A percentile compares a stretch with the other conserved stretches of the same genome.
Evolutionary conservation across 768 basidiomycete genomes (phyloP).

Genomic region (Agrocybe praecox): DNA sequence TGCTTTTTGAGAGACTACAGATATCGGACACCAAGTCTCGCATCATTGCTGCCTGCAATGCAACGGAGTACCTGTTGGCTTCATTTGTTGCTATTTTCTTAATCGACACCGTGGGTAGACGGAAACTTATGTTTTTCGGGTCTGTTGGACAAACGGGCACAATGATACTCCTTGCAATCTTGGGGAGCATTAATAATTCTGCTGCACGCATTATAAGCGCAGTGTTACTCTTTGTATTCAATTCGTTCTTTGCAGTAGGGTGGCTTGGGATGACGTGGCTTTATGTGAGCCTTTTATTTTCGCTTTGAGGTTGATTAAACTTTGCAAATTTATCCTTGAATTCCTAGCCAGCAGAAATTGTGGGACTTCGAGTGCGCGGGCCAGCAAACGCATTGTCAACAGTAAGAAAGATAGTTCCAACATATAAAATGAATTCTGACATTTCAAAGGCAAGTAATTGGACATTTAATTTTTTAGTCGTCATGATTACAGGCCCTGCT

Average conservation of each 20-base stretch:
- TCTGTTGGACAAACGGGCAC: slow-evolving; percentile 59
- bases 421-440: not conserved
- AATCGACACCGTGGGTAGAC: slow-evolving; percentile 74
- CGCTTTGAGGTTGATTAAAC: not conserved
- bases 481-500: slow-evolving; percentile 63
- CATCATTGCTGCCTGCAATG: slow-evolving; percentile 67
- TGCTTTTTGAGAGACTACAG: slow-evolving; percentile 61
- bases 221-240: slow-evolving; percentile 68
- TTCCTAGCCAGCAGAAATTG: slow-evolving; percentile 63
- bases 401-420: slow-evolving; percentile 19
- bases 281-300: slow-evolving; percentile 43
- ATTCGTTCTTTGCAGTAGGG: slow-evolving; percentile 69
- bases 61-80: slow-evolving; percentile 72
- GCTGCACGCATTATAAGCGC: slow-evolving; percentile 54
- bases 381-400: slow-evolving; percentile 68
- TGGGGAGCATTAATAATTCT: slow-evolving; percentile 52
- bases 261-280: slow-evolving; percentile 78
- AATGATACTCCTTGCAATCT: slow-evolving; percentile 61
- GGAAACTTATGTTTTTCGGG: slow-evolving; percentile 72
- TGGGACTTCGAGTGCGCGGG: slow-evolving; percentile 60
- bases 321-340: too few relatives aligned
- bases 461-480: slow-evolving; percentile 63
- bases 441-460: slow-evolving; percentile 41
- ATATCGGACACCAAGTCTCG: slow-evolving; percentile 58
- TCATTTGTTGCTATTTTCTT: slow-evolving; percentile 72